Evolutionary conservation across 2,329 filamentous ascomycete genomes (phyloP).

Genomic region (Aspergillus aculeatinus): DNA sequence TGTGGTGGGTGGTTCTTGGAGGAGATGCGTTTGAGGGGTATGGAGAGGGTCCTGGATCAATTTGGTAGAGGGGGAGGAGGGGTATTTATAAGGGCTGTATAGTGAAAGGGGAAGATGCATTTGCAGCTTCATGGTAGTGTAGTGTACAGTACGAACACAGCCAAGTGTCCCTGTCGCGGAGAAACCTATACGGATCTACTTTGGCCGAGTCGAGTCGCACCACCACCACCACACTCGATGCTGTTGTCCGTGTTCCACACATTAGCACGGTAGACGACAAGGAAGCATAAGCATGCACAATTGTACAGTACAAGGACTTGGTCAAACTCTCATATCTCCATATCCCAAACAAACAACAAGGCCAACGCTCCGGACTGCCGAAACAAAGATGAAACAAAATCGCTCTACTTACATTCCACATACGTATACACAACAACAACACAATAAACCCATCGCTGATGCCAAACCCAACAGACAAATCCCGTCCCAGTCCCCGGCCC

Average conservation of each 20-base stretch:
- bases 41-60: too few species aligned
- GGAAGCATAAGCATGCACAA: neutral
- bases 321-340: too few species aligned
- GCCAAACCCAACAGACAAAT: constrained; percentile 9
- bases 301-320: too few species aligned
- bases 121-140: too few species aligned
- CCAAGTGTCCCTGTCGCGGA: neutral
- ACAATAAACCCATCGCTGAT: constrained; percentile 8
- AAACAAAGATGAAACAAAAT: neutral
- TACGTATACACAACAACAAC: constrained; percentile 12
- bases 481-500: neutral
- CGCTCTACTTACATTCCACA: constrained; percentile 17
- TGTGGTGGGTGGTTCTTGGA: neutral
- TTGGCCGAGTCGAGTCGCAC: neutral
- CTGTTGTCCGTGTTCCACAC: neutral
- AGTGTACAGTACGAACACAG: too few species aligned
- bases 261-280: neutral
- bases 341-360: too few species aligned
- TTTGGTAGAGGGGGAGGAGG: neutral
- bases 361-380: too few species aligned
- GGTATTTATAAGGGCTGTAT: neutral
- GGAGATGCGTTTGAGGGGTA: too few species aligned
- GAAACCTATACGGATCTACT: neutral
- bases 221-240: neutral
- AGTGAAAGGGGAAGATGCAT: neutral